These are phyloP conservation scores for Acacia pycnantha DNA, from an alignment of 331 rosid genomes.

Conservation along the genomic window DNA sequence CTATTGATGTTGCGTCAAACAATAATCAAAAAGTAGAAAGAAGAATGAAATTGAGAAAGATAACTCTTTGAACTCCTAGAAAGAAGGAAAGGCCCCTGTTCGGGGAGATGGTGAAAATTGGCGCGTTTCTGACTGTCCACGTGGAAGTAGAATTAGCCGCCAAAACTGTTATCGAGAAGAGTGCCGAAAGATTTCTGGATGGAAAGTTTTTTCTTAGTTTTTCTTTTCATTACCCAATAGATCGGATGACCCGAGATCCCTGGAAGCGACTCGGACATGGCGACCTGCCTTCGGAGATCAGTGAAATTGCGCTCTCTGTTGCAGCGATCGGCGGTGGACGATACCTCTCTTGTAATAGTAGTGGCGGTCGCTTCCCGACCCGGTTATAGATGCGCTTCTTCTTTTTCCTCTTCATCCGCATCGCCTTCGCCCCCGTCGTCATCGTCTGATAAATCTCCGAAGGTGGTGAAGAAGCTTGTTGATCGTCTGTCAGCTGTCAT, in stretches of 20 bases:
- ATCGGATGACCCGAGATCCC: background rate
- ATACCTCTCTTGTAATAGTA: background rate
- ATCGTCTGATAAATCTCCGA: conserved; percentile 45
- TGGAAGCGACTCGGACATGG: conserved; percentile 39
- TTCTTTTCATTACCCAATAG: background rate
- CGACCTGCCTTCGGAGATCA: conserved; percentile 35
- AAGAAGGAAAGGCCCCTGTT: no score
- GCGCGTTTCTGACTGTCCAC: background rate
- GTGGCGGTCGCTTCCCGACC: conserved; percentile 12
- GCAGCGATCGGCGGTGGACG: conserved; percentile 25
- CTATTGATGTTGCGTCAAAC: fast-evolving
- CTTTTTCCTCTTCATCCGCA: conserved; percentile 33
- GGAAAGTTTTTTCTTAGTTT: background rate
- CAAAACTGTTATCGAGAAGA: background rate
- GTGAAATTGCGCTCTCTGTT: conserved; percentile 28
- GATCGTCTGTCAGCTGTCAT: conserved; percentile 76
- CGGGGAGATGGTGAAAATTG: background rate
- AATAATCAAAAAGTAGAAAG: no score
- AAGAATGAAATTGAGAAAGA: no score
- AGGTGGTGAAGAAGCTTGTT: conserved; percentile 55
- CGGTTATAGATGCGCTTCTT: conserved; percentile 28
- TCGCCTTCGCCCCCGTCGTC: conserved; percentile 31
- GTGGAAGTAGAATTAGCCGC: conserved; percentile 13
- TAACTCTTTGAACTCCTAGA: no score
- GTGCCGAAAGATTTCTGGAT: background rate